Conservation (phyloP, 140 eudicot species). For the Cichorium intybus region DNA sequence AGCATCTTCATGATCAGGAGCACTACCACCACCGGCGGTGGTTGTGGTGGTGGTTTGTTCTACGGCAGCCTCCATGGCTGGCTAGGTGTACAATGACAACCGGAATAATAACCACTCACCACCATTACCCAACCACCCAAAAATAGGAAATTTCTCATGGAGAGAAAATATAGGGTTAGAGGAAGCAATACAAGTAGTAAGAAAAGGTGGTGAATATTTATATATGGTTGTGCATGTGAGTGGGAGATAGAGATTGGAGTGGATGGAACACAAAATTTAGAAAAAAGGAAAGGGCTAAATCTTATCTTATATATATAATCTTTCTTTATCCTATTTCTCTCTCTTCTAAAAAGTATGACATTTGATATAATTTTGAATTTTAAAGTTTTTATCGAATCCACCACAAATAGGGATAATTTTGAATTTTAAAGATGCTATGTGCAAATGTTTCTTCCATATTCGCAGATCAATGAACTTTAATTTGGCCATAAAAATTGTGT, state of each 20-base stretch:
- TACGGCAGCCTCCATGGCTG: conserved; percentile 30
- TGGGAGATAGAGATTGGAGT: conserved; percentile 26
- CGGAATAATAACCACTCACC: conserved; percentile 14
- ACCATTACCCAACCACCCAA: conserved; percentile 20
- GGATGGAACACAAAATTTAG: conserved; percentile 28
- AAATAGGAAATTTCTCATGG: conserved; percentile 28
- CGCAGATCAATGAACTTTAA: too few relatives aligned
- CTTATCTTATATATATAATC: neutral
- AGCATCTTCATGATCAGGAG: neutral
- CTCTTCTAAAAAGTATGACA: neutral
- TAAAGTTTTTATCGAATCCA: too few relatives aligned
- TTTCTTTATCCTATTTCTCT: conserved; percentile 1
- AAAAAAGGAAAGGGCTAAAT: neutral
- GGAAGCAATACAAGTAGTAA: conserved; percentile 21
- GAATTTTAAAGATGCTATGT: too few relatives aligned
- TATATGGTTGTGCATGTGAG: conserved; percentile 22
- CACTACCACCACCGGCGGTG: neutral
- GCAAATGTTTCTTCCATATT: too few relatives aligned
- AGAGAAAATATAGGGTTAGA: conserved; percentile 36
- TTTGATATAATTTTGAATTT: too few relatives aligned
- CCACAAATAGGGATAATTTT: too few relatives aligned
- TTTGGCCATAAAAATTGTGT: too few relatives aligned
- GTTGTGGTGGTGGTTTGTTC: conserved; percentile 23
- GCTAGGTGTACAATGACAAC: conserved; percentile 19
- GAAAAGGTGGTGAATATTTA: conserved; percentile 15